Evolutionary conservation across 495 filamentous ascomycete genomes (phyloP), one percentile per base, ranked within the genome.

Genomic region (Trichoderma parareesei): DNA sequence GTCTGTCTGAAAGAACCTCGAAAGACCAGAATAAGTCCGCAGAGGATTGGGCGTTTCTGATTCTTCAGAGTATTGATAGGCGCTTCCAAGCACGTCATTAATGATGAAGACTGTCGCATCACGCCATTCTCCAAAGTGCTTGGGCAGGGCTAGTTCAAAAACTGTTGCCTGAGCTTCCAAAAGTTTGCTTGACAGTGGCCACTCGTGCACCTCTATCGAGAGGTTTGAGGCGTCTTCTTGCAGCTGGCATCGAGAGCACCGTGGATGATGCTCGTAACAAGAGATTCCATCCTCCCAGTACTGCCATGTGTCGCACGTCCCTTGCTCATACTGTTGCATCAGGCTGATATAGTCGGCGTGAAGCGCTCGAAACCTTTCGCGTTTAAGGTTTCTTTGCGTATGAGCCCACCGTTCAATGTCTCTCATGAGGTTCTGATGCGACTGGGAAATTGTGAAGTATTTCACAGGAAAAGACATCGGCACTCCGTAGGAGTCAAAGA

Each of bases 371-470:
- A 82, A 74, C 67, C 88, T 84, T 1, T 61, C 5, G 0, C 68
- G 61, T 62, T 88, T 89, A n/a, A 60, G 11, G 0, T 46, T 18
- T 49, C 74, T 73, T 0, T 69, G 71, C 4, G 55, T 60, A 1
- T 5, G n/a, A 3, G 82, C 84, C 0, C 68, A 18, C 0, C 6
- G 35, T 38, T 78, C 67, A 18, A 90, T 88, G 0, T 41, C 43
- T 0, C 46, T 7, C 2, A 67, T 66, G 11, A 85, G 65, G 0
- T 62, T 3, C 64, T 85, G 76, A 64, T 85, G 82, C 6, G 67
- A 33, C 0, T 1, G 0, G 3, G 85, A 87, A 5, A 69, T 61
- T 3, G 84, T 65, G 65, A 82, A 88, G 66, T 78, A 90, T 14
- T 69, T 65, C 2, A 83, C 82, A 5, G 83, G 74, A 72, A 90